A percentile compares a stretch with the other conserved stretches of the same genome.
Conservation (phyloP, 2,329 filamentous ascomycete species). For the Raffaelea ambrosiae region DNA sequence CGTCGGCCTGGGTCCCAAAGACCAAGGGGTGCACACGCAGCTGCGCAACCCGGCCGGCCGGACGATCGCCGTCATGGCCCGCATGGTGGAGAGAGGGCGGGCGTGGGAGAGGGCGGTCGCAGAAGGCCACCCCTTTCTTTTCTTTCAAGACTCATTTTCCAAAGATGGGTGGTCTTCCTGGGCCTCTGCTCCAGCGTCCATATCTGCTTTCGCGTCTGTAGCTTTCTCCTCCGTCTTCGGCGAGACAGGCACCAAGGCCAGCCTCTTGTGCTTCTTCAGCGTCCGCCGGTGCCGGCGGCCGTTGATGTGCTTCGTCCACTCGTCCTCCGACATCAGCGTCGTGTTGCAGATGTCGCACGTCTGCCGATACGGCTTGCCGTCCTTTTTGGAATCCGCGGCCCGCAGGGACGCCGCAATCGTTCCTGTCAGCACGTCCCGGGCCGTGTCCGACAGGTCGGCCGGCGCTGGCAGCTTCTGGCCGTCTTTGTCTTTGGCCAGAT, state of each 20-base stretch:
- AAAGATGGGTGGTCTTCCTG: no score
- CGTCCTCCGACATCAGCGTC: constrained; percentile 46
- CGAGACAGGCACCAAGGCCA: constrained; percentile 21
- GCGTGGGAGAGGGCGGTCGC: constrained; percentile 13
- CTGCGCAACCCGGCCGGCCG: constrained; percentile 14
- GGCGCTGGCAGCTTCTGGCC: constrained; percentile 36
- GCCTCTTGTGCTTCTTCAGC: constrained; percentile 18
- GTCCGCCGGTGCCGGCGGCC: constrained; percentile 29
- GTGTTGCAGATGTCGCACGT: constrained; percentile 68
- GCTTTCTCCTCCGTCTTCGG: no score
- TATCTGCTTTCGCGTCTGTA: no score
- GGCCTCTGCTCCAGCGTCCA: no score
- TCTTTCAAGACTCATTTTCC: no score
- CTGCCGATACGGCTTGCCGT: constrained; percentile 43
- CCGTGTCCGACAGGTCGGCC: constrained; percentile 35
- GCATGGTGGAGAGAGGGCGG: constrained; percentile 12
- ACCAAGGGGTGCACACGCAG: constrained; percentile 14
- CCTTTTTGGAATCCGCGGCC: constrained; percentile 15
- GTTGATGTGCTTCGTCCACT: constrained; percentile 37
- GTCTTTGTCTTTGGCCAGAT: constrained; percentile 44
- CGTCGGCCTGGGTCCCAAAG: constrained; percentile 21
- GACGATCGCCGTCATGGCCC: constrained; percentile 13
- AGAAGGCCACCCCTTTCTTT: no score
- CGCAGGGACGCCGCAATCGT: constrained; percentile 28
- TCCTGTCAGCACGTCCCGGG: constrained; percentile 46